Evolutionary conservation across 371 early-diverging fungal genomes (phyloP).

Genomic region (Rhizopus sp.): DNA sequence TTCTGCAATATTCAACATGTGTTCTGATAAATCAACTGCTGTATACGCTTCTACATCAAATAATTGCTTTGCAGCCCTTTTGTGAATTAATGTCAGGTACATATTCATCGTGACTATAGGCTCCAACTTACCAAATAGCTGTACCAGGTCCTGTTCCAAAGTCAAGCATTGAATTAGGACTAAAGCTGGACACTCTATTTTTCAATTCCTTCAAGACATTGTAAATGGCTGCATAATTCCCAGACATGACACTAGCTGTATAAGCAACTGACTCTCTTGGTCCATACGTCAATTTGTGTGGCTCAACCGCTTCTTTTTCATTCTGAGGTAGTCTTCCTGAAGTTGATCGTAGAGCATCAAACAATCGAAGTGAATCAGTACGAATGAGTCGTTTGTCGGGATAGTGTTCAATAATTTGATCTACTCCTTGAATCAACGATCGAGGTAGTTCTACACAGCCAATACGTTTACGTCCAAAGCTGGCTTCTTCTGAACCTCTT

Average conservation of each 20-base stretch:
- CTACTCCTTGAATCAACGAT: slow-evolving; percentile 53
- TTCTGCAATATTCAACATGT: slow-evolving; percentile 79
- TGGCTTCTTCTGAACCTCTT: slow-evolving; percentile 70
- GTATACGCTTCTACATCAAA: slow-evolving; percentile 57
- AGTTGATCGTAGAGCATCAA: slow-evolving; percentile 71
- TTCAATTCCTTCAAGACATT: slow-evolving; percentile 73
- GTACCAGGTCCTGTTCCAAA: slow-evolving; percentile 91
- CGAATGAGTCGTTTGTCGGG: slow-evolving; percentile 61
- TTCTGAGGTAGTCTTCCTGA: slow-evolving; percentile 29
- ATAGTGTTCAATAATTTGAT: slow-evolving; percentile 42
- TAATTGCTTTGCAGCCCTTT: slow-evolving; percentile 71
- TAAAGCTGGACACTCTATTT: slow-evolving; percentile 59
- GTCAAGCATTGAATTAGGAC: slow-evolving; percentile 71
- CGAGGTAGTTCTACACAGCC: slow-evolving; percentile 67
- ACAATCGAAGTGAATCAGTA: slow-evolving; percentile 68
- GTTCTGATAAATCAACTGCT: slow-evolving; percentile 80
- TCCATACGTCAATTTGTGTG: slow-evolving; percentile 77
- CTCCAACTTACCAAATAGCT: slow-evolving; percentile 66
- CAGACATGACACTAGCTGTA: slow-evolving; percentile 68
- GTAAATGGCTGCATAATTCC: slow-evolving; percentile 66
- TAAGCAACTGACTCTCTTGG: slow-evolving; percentile 75
- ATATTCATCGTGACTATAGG: not conserved
- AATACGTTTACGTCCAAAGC: slow-evolving; percentile 73
- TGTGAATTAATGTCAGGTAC: not conserved
- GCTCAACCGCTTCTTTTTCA: slow-evolving; percentile 33